Base-by-base conservation (phyloP, 1,284 basidiomycete species). In the Leccinum pachyderme region DNA sequence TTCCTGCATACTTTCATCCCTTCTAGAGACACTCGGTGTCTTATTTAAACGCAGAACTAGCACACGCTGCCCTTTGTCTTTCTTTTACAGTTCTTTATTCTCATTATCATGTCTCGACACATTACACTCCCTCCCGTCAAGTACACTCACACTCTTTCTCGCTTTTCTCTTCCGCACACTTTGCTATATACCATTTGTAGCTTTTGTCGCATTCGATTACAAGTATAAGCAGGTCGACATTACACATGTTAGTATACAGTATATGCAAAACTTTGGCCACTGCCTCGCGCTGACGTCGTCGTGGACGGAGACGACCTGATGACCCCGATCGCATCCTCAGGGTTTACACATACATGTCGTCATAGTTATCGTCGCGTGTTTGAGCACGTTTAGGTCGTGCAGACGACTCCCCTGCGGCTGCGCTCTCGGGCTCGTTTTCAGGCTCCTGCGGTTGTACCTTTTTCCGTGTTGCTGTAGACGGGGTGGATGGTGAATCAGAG, bases 281-380 rank as follows among this genome's bases (percentile, higher is more conserved):
- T 18, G 9, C 12, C 7, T 18, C 18, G 18, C 18, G 18, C 18
- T 18, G 18, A 18, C 18, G 18, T 18, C 18, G 18, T 18, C 18
- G 18, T 18, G 18, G 18, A 18, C 18, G 18, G 18, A 18, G 18
- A 18, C 18, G 18, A 18, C 18, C 18, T 18, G 18, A 18, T 18
- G 18, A 18, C 18, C 18, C 24, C 12, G 5, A 43, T 43, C 41
- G 22, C n/a, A 7, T 2, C 4, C 9, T 24, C 25, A 11, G 13
- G 27, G 22, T 41, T 43, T 57, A 72, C 31, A 64, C n/a, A 24
- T 71, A 70, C 68, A 72, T 61, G 49, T 64, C 63, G 5, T 70
- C 68, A 3, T 68, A 53, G 0, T 63, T 59, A 8, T 61, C 60
- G 4, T 56, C 51, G 11, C 51, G 64, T 29, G 45, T 24, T 2